Evolutionary conservation across 1,139 yeast genomes (phyloP), one percentile per base, ranked within the genome.

Genomic region (Taphrina populina): DNA sequence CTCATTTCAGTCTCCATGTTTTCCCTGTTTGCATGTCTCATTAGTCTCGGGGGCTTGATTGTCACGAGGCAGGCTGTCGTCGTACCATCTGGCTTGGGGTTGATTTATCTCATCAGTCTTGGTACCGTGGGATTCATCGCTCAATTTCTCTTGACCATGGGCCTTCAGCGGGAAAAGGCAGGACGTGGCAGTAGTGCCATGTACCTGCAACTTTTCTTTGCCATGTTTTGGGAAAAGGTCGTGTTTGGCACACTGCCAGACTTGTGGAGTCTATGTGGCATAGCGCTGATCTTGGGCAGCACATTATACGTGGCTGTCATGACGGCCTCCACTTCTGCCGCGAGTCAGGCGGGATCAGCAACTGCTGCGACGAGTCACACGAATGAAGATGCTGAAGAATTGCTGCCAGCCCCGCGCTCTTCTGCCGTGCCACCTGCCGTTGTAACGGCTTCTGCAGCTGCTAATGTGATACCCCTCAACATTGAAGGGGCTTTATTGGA

Each of bases 71-170:
- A 49, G 29, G 24, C 54, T 17, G 68, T 81, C 1, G 94, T 95
- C 0, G 72, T 73, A 62, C 92, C 87, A 66, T 35, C 36, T 3
- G 54, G 54, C 24, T 20, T 19, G 11, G 43, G 36, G 2, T 84
- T 95, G 94, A 63, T 71, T 4, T 70, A 84, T 29, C 77, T 88
- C 61, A 57, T 71, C 1, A 67, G 77, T 27, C 76, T 87, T 61
- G 95, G 96, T 1, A 62, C 83, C 10, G 76, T 85, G 43, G 96
- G 96, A 0, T 88, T 88, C 67, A 70, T 82, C 56, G 84, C 84
- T 81, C 96, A 88, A 67, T 81, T 82, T 63, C 72, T 83, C 27
- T 70, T 86, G 56, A 86, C 96, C 0, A 82, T 88, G 2, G 96
- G 95, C 0, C 77, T 88, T 52, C 95, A 87, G 67, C 73, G 88